Evolutionary conservation across 2,329 filamentous ascomycete species (phyloP), one percentile per base, ranked within the genome.

Genomic region (Monosporascus sp.): DNA sequence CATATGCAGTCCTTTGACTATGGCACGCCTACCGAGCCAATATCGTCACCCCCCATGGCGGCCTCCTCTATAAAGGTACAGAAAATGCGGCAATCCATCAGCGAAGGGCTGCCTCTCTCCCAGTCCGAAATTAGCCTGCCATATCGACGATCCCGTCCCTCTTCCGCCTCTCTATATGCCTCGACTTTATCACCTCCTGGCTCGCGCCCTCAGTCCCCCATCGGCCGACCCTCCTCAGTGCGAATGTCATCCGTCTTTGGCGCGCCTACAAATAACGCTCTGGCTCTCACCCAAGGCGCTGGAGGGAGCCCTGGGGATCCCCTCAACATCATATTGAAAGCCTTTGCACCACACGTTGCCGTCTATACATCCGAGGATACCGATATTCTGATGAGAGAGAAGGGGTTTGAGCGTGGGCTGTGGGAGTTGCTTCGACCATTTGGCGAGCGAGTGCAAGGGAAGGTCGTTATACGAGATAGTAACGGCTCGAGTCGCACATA

Each of bases 391-490:
- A 80, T 91, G 51, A 79, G 78, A 54, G 85, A 88, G 58, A 99
- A 99, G 72, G 95, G 95, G 0, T 89, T 97, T 60, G 76, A 83
- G 39, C 80, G 84, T 45, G 92, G 93, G 0, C 77, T 99, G 48
- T 86, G 91, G 76, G 89, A 96, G 69, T 75, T 99, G 24, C 73
- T 99, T 52, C 80, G 93, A 49, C 93, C 94, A 0, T 99, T 96
- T 73, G 94, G 94, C 31, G 94, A 99, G 71, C 82, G 80, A 17
- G 81, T 97, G 1, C 83, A 87, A 48, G 94, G 94, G 31, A 96
- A 94, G 65, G 87, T 99, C 49, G 89, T 89, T 3, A 87, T 97
- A 52, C 79, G 94, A 62, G 94, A 99, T 71, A 97, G 92, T 66
- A 85, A 89, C 60, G 93, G 94, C 8, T 83, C 87, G 44, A 92